phyloP scores from a whole-genome alignment of 2,329 filamentous ascomycete genomes.

The Colletotrichum melonis region DNA sequence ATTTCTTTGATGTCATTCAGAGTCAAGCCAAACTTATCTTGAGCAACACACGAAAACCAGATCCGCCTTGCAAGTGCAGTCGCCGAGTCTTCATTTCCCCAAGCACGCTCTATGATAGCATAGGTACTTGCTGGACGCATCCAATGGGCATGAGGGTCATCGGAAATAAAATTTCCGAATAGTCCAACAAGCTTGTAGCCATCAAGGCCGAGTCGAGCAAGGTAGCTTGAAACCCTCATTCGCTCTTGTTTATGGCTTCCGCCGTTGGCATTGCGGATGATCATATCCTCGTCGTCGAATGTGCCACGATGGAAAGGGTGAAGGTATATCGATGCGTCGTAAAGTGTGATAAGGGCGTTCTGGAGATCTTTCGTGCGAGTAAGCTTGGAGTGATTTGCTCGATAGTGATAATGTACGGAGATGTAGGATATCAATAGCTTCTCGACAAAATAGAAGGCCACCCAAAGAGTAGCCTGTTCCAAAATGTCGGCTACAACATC shows the following conservation, averaged over 20 bases:
- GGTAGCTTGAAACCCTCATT: constrained; percentile 40
- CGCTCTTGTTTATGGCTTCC: constrained; percentile 39
- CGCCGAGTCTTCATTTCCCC: constrained; percentile 41
- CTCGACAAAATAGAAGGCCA: constrained; percentile 42
- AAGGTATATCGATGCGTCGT: constrained; percentile 41
- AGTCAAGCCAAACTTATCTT: constrained; percentile 38
- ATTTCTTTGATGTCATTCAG: constrained; percentile 42
- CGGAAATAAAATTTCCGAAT: constrained; percentile 42
- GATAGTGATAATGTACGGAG: constrained; percentile 44
- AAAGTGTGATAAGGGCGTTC: constrained; percentile 42
- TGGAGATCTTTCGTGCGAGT: constrained; percentile 40
- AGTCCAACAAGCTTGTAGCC: constrained; percentile 40
- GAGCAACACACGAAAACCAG: constrained; percentile 43
- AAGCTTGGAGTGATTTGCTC: constrained; percentile 36
- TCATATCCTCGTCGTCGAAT: constrained; percentile 40
- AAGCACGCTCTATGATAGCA: constrained; percentile 41
- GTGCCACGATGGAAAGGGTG: constrained; percentile 37
- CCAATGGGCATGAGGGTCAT: constrained; percentile 40
- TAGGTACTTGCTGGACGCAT: constrained; percentile 41
- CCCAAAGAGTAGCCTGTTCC: constrained; percentile 38
- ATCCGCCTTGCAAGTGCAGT: constrained; percentile 42
- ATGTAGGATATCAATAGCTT: constrained; percentile 45
- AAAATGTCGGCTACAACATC: constrained; percentile 19
- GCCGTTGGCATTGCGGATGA: constrained; percentile 42
- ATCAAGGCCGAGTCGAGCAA: constrained; percentile 41